A percentile compares a stretch with the other conserved stretches of the same genome.
These are phyloP conservation scores for Neofusicoccum parvum DNA, from an alignment of 2,329 filamentous ascomycete genomes.

Conservation along the genomic window DNA sequence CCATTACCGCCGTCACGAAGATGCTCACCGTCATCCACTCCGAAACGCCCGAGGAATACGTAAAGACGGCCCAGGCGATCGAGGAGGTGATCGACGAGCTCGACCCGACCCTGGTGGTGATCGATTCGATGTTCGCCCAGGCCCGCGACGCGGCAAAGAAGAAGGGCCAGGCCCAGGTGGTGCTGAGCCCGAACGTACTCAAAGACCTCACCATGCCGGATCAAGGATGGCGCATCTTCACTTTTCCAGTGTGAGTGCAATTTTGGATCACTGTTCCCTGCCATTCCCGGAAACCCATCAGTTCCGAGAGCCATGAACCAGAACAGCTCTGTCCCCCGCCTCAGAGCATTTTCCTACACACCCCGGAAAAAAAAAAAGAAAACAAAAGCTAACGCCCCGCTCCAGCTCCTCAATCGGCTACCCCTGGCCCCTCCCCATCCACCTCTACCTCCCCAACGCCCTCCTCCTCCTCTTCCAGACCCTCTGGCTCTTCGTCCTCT, in stretches of 20 bases:
- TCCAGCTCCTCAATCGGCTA: neutral
- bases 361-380: too few relatives aligned
- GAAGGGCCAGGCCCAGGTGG: neutral
- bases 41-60: neutral
- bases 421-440: neutral
- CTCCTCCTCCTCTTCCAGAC: neutral
- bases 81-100: neutral
- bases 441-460: neutral
- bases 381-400: neutral
- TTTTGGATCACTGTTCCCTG: neutral
- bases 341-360: too few relatives aligned
- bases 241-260: neutral
- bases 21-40: neutral
- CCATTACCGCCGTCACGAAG: neutral
- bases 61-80: neutral
- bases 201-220: neutral
- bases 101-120: neutral
- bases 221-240: neutral
- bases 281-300: neutral
- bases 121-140: neutral
- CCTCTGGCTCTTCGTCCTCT: neutral
- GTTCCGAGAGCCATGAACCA: too few relatives aligned
- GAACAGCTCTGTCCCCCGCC: too few relatives aligned
- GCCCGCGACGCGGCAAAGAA: neutral
- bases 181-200: neutral